A percentile compares a stretch with the other conserved stretches of the same genome.
Evolutionary conservation across 305 asterid genomes (phyloP).

Genomic region (Fraxinus platypoda): DNA sequence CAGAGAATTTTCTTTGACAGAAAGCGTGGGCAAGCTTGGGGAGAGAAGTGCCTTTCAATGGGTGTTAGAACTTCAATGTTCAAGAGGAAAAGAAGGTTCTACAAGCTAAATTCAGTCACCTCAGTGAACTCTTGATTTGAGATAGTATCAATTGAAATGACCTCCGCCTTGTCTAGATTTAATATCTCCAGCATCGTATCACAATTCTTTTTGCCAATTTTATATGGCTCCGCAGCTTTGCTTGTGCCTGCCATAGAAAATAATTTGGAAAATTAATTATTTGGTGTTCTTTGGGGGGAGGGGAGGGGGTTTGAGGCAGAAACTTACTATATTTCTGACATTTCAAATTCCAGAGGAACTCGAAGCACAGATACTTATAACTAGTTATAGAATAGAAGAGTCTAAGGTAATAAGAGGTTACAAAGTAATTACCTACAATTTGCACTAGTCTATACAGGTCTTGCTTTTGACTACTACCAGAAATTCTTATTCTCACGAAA

Average conservation of each 20-base stretch:
- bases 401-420: slow-evolving; percentile 10
- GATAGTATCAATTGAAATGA: slow-evolving; percentile 75
- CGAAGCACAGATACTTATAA: background rate
- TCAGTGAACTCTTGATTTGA: slow-evolving; percentile 97
- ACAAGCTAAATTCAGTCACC: slow-evolving; percentile 46
- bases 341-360: background rate
- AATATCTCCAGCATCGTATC: slow-evolving; percentile 80
- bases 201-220: slow-evolving; percentile 81
- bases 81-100: slow-evolving; percentile 11
- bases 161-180: slow-evolving; percentile 92
- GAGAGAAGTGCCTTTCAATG: background rate
- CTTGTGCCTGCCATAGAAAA: slow-evolving; percentile 69
- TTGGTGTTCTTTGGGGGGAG: background rate
- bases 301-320: background rate
- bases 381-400: background rate
- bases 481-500: slow-evolving; percentile 91
- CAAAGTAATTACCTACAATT: slow-evolving; percentile 70
- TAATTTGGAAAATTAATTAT: background rate
- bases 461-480: slow-evolving; percentile 87
- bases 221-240: slow-evolving; percentile 80
- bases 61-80: background rate
- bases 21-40: background rate
- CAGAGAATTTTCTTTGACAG: background rate
- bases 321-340: background rate
- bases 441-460: slow-evolving; percentile 95